Evolutionary conservation across 768 basidiomycete species (phyloP).

Genomic region (Tricholoma saponaceum): DNA sequence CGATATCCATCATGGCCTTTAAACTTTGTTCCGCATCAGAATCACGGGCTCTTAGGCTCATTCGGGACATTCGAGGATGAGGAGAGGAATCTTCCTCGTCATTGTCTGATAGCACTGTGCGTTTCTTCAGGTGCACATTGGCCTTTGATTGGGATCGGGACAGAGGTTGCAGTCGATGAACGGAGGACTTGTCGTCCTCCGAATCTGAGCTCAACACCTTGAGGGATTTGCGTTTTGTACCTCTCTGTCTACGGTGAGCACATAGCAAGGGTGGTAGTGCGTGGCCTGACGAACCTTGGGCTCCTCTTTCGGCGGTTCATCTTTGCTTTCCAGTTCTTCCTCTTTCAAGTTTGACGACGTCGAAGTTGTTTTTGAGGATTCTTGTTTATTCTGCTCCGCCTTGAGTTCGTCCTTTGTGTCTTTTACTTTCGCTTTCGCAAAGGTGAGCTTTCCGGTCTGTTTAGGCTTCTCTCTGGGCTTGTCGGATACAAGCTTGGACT

Average conservation of each 20-base stretch:
- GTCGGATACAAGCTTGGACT: constrained; percentile 3
- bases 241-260: constrained; percentile 23
- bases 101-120: constrained; percentile 56
- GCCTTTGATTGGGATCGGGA: constrained; percentile 9
- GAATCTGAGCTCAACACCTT: constrained; percentile 22
- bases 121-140: constrained; percentile 38
- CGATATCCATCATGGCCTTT: constrained; percentile 71
- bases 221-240: constrained; percentile 43
- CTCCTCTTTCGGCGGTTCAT: background rate
- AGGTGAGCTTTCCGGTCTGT: constrained; percentile 14
- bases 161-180: constrained; percentile 1
- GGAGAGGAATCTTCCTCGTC: constrained; percentile 45
- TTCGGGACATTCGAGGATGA: constrained; percentile 30
- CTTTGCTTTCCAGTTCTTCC: constrained; percentile 13
- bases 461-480: constrained; percentile 16
- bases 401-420: constrained; percentile 2
- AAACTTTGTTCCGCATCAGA: constrained; percentile 43
- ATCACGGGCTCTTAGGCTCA: constrained; percentile 25
- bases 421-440: constrained; percentile 16
- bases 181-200: constrained; percentile 17
- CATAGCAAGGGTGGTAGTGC: background rate
- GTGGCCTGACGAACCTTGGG: constrained; percentile 6
- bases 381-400: constrained; percentile 12
- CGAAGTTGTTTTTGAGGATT: background rate
- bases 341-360: constrained; percentile 1